Evolutionary conservation across 2,329 filamentous ascomycete species (phyloP), one percentile per base, ranked within the genome.

Genomic region (Sporothrix euskadiensis): DNA sequence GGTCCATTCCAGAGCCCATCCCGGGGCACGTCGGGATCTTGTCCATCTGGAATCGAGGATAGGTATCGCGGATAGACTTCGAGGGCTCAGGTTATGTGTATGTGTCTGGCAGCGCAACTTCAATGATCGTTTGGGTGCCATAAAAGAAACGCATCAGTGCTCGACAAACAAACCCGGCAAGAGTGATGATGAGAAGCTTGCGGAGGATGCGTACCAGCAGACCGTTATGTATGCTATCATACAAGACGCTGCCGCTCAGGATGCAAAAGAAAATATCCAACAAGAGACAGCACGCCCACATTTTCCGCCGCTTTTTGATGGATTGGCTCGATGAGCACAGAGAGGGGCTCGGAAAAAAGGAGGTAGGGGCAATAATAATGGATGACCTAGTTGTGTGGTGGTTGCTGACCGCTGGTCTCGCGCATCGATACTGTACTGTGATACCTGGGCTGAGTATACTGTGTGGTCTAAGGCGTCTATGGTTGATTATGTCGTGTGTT

Each of bases 381-480:
- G 39, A 30, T 66, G 39, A 19, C 61, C 22, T 47, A 44, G 12
- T 30, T 22, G 39, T 32, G 14, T 22, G 61, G 22, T 30, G 61
- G 39, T 22, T 52, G 44, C 65, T 68, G 65, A 52, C 65, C 65
- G 41, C 44, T 52, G n/a, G 61, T 47, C 41, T 47, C 61, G 65
- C 65, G 3, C 44, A 52, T 68, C 44, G 41, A 68, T n/a, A n/a
- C 14, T 68, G 47, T 68, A 68, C 44, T 52, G 26, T 68, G 26
- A 52, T 52, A 68, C 65, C 19, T 68, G 41, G 44, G 63, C 22
- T 65, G 59, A 44, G 61, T 47, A 66, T 44, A n/a, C 63, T 49
- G 65, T 32, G 16, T 68, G 22, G 63, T 68, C 14, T 52, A 19
- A n/a, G 57, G 32, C 32, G 57, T 41, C 16, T 39, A n/a, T 61